Evolutionary conservation across 2,329 filamentous ascomycete species (phyloP).

Genomic region (Thielaviopsis punctulata): DNA sequence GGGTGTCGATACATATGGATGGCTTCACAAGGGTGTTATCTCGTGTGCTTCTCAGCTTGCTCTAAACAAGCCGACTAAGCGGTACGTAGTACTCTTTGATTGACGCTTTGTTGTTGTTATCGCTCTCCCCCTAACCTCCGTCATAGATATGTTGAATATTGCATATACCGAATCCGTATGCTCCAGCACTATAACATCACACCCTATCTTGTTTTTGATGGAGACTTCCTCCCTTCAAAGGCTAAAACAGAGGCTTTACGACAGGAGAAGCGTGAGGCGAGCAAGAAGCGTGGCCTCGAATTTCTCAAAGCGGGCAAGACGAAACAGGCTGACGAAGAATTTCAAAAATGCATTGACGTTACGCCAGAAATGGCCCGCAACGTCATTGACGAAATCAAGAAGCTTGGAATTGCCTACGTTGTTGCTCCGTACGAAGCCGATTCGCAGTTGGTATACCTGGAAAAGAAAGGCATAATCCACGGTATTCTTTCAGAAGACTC

Average conservation of each 20-base stretch:
- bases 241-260: conserved; percentile 68
- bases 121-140: background rate
- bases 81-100: conserved; percentile 34
- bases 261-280: conserved; percentile 57
- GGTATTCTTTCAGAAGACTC: conserved; percentile 95
- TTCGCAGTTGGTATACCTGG: conserved; percentile 87
- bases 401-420: conserved; percentile 62
- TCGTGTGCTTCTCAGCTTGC: conserved; percentile 84
- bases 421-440: conserved; percentile 97
- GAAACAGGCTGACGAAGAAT: conserved; percentile 63
- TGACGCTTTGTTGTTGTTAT: background rate
- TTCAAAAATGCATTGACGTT: conserved; percentile 90
- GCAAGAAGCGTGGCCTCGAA: conserved; percentile 58
- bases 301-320: conserved; percentile 66
- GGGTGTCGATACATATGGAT: conserved; percentile 94
- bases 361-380: conserved; percentile 89
- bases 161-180: conserved; percentile 84
- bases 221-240: conserved; percentile 88
- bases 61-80: conserved; percentile 70
- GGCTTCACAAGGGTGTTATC: conserved; percentile 87
- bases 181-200: conserved; percentile 80
- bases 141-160: conserved; percentile 69
- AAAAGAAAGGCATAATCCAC: conserved; percentile 64
- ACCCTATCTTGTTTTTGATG: conserved; percentile 94
- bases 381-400: conserved; percentile 82